Evolutionary conservation across 2,329 filamentous ascomycete species (phyloP).

Genomic region (Pseudogymnoascus sp.): DNA sequence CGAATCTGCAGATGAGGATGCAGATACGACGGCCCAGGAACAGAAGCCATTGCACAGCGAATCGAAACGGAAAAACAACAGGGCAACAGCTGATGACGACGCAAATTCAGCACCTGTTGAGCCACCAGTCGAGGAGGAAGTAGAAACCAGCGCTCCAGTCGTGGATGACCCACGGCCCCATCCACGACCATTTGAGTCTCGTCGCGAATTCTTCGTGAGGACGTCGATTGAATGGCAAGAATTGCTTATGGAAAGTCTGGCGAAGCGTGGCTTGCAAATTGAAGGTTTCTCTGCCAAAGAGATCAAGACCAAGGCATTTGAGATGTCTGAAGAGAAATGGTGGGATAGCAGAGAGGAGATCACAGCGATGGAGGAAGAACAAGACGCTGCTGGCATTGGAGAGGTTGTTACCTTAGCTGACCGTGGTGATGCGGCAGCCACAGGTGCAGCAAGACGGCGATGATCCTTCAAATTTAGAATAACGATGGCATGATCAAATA

Average conservation of each 20-base stretch:
- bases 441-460: slow-evolving; percentile 38
- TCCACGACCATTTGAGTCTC: slow-evolving; percentile 62
- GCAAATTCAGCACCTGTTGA: slow-evolving; percentile 29
- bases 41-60: slow-evolving; percentile 35
- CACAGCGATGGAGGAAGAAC: slow-evolving; percentile 83
- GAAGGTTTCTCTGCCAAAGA: slow-evolving; percentile 77
- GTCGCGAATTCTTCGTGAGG: slow-evolving; percentile 85
- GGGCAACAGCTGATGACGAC: slow-evolving; percentile 32
- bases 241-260: slow-evolving; percentile 67
- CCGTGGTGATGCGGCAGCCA: slow-evolving; percentile 49
- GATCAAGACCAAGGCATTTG: slow-evolving; percentile 84
- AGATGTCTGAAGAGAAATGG: slow-evolving; percentile 92
- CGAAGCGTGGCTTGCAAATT: slow-evolving; percentile 58
- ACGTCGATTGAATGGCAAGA: slow-evolving; percentile 90
- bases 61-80: slow-evolving; percentile 52
- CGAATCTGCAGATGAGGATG: slow-evolving; percentile 42
- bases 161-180: slow-evolving; percentile 29
- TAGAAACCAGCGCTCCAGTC: slow-evolving; percentile 13
- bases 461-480: slow-evolving; percentile 15
- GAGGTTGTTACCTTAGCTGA: slow-evolving; percentile 87
- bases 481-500: slow-evolving; percentile 3
- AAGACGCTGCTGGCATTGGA: slow-evolving; percentile 89
- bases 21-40: slow-evolving; percentile 33
- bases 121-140: slow-evolving; percentile 59
- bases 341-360: slow-evolving; percentile 98